Evolutionary conservation across 352 stramenopile species (phyloP).

Genomic region (Globisporangium okanoganense): DNA sequence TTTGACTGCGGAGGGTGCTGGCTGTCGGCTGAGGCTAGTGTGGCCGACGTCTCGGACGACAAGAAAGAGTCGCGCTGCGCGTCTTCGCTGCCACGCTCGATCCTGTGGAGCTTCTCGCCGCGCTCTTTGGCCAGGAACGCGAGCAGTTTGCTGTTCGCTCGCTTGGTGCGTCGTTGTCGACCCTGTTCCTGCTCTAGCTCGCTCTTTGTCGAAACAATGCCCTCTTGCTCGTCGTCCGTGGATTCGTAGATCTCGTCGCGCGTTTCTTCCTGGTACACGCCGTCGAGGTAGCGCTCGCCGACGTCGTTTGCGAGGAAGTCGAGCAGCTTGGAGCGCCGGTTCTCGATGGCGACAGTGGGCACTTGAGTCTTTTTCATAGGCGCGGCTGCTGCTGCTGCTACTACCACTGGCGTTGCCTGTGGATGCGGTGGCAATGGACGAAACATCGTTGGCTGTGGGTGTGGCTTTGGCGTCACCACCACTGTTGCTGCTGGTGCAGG

Average conservation of each 20-base stretch:
- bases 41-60: slow-evolving; percentile 24
- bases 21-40: neutral
- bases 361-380: neutral
- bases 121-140: slow-evolving; percentile 58
- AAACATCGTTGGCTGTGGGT: neutral
- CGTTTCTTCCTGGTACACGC: slow-evolving; percentile 67
- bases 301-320: slow-evolving; percentile 75
- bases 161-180: slow-evolving; percentile 17
- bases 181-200: slow-evolving; percentile 6
- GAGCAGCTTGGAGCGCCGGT: slow-evolving; percentile 58
- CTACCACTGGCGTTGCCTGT: neutral
- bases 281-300: slow-evolving; percentile 63
- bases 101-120: slow-evolving; percentile 38
- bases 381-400: neutral
- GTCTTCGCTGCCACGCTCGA: slow-evolving; percentile 19
- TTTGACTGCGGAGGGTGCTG: neutral
- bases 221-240: slow-evolving; percentile 10
- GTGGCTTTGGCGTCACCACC: neutral
- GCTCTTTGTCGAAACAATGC: neutral
- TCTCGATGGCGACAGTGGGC: slow-evolving; percentile 18
- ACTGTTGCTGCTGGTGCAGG: neutral
- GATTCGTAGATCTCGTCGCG: slow-evolving; percentile 26
- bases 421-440: neutral
- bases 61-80: slow-evolving; percentile 16
- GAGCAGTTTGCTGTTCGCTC: slow-evolving; percentile 48